Conservation (phyloP, 2,329 filamentous ascomycete species). For the Verticillium zaregamsianum region DNA sequence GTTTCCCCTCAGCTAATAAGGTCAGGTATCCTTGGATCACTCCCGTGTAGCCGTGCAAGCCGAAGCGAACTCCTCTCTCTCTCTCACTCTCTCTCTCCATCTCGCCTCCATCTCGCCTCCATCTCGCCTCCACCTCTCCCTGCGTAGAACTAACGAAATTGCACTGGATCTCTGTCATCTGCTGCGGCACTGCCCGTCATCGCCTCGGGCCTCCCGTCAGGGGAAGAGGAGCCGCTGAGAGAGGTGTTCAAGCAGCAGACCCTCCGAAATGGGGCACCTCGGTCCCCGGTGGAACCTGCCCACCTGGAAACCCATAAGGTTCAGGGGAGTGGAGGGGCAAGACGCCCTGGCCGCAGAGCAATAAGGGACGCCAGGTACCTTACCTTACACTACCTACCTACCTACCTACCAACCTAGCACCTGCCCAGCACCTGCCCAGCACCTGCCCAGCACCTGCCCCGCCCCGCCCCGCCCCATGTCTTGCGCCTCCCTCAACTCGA, state of each 20-base stretch:
- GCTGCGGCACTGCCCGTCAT: not conserved
- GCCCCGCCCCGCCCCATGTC: not conserved
- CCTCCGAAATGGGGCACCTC: not conserved
- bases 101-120: not conserved
- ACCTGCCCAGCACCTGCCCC: not conserved
- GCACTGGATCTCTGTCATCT: not conserved
- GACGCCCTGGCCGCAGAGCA: not conserved
- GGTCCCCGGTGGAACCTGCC: not conserved
- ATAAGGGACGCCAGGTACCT: too few relatives aligned
- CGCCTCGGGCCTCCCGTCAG: not conserved
- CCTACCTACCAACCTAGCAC: too few relatives aligned
- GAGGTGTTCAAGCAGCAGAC: not conserved
- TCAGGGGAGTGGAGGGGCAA: not conserved
- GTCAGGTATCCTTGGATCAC: too few relatives aligned
- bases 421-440: too few relatives aligned
- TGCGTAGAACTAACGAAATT: not conserved
- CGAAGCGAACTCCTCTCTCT: too few relatives aligned
- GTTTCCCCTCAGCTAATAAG: too few relatives aligned
- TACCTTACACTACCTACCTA: too few relatives aligned
- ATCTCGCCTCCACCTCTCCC: not conserved
- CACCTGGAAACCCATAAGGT: not conserved
- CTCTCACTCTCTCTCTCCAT: not conserved
- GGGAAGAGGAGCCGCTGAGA: not conserved
- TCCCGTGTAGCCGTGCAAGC: too few relatives aligned
- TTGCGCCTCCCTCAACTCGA: not conserved